phyloP scores from a whole-genome alignment of 495 filamentous ascomycete genomes.

The Podospora fimiseda region DNA sequence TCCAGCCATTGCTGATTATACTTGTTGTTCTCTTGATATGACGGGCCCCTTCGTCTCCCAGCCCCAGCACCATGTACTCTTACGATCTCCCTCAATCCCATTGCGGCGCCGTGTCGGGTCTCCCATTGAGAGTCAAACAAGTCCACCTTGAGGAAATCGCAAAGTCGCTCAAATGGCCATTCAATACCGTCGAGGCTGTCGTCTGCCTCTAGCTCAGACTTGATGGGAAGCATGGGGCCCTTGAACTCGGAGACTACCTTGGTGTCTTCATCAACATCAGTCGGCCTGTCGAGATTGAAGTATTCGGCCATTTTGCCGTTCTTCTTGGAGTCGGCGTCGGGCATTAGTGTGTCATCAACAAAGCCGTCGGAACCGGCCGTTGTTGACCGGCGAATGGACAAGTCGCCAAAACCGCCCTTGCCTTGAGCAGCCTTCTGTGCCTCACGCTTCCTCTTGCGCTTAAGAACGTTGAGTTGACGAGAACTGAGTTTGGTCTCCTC shows the following conservation, averaged over 20 bases:
- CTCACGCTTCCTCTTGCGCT: conserved; percentile 79
- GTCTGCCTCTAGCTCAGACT: conserved; percentile 61
- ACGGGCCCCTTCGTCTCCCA: conserved; percentile 68
- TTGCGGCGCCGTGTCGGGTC: conserved; percentile 91
- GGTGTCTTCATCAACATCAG: conserved; percentile 72
- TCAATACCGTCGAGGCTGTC: conserved; percentile 70
- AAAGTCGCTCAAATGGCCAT: conserved; percentile 92
- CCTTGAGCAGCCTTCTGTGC: conserved; percentile 69
- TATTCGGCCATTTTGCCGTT: conserved; percentile 78
- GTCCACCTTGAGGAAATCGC: conserved; percentile 86
- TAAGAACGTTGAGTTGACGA: conserved; percentile 87
- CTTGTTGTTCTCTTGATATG: conserved; percentile 64
- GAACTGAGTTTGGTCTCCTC: conserved; percentile 77
- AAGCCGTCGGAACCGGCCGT: conserved; percentile 43
- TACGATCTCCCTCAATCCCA: conserved; percentile 88
- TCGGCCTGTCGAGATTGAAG: conserved; percentile 71
- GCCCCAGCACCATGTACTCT: conserved; percentile 88
- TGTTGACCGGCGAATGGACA: conserved; percentile 64
- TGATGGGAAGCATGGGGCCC: conserved; percentile 57
- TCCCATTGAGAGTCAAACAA: conserved; percentile 95
- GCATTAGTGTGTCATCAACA: conserved; percentile 52
- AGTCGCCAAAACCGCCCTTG: conserved; percentile 74
- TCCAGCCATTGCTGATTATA: conserved; percentile 83
- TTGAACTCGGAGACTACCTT: conserved; percentile 97
- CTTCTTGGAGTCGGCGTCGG: conserved; percentile 54